Evolutionary conservation across 257 asterid species (phyloP).

Genomic region (Cordia subcordata): DNA sequence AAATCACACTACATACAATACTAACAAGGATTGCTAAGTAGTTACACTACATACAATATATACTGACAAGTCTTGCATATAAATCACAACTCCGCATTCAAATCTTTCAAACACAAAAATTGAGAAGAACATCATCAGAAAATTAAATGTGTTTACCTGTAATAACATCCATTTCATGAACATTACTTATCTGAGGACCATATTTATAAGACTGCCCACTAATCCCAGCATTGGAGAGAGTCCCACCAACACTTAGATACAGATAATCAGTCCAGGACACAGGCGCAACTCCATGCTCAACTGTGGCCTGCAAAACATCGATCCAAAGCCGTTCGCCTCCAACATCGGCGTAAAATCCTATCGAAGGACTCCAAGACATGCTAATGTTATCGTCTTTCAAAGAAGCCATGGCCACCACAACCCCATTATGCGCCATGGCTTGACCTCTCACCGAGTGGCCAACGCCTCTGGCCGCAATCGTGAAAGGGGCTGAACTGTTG

Average conservation of each 20-base stretch:
- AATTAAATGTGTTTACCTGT: background rate
- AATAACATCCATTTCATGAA: constrained; percentile 11
- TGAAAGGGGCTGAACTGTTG: background rate
- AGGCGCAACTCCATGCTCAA: constrained; percentile 13
- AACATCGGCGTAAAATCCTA: constrained; percentile 14
- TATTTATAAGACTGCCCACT: constrained; percentile 5
- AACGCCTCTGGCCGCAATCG: constrained; percentile 11
- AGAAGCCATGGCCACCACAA: constrained; percentile 12
- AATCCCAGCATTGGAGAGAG: constrained; percentile 14
- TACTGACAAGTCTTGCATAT: too few relatives aligned
- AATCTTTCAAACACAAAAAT: too few relatives aligned
- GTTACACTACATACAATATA: too few relatives aligned
- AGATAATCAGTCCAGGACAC: constrained; percentile 17
- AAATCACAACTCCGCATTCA: too few relatives aligned
- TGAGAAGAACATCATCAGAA: background rate
- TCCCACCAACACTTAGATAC: constrained; percentile 12
- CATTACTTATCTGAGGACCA: constrained; percentile 15
- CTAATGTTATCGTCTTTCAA: constrained; percentile 1
- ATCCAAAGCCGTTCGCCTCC: constrained; percentile 19
- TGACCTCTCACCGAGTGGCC: constrained; percentile 20
- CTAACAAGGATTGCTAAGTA: too few relatives aligned
- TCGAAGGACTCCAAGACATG: constrained; percentile 9
- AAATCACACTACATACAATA: too few relatives aligned
- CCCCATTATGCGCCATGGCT: constrained; percentile 17
- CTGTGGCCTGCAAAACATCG: constrained; percentile 10